phyloP scores from a whole-genome alignment of 169 alveolate species.

The Besnoitia besnoiti region DNA sequence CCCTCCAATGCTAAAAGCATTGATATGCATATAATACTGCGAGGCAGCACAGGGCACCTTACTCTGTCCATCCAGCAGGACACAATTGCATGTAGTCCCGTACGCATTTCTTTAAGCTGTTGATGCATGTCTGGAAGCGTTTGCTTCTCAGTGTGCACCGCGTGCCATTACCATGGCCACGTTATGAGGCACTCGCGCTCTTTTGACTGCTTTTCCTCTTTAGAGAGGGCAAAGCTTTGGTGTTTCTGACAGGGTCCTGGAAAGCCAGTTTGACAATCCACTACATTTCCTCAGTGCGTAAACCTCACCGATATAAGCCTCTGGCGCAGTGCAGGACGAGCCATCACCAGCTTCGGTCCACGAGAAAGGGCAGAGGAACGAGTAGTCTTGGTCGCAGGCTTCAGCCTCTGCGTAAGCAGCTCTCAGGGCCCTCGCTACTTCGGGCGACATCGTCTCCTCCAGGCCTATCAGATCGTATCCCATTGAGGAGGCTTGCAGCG shows the following conservation, averaged over 20 bases:
- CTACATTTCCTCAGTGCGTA: neutral
- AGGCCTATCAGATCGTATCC: constrained; percentile 2
- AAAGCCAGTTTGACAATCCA: neutral
- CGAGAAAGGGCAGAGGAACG: constrained; percentile 32
- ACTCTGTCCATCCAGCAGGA: constrained; percentile 19
- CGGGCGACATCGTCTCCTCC: constrained; percentile 16
- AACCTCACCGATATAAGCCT: neutral
- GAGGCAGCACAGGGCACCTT: neutral
- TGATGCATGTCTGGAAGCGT: neutral
- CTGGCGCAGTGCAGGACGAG: constrained; percentile 2
- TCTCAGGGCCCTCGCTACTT: neutral
- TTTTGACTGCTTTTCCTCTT: neutral
- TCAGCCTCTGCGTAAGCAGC: constrained; percentile 32
- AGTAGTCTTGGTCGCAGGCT: constrained; percentile 36
- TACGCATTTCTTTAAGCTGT: neutral
- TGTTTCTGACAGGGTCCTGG: constrained; percentile 2
- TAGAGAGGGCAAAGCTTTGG: constrained; percentile 12
- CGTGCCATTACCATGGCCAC: constrained; percentile 23
- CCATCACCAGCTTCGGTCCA: neutral
- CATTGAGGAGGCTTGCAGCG: constrained; percentile 1
- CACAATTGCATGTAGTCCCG: neutral
- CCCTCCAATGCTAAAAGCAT: neutral
- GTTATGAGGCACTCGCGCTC: constrained; percentile 6
- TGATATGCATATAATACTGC: too few species aligned
- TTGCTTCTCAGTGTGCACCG: neutral